Evolutionary conservation across 495 filamentous ascomycete species (phyloP).

Genomic region (Penicillium mononematosum): DNA sequence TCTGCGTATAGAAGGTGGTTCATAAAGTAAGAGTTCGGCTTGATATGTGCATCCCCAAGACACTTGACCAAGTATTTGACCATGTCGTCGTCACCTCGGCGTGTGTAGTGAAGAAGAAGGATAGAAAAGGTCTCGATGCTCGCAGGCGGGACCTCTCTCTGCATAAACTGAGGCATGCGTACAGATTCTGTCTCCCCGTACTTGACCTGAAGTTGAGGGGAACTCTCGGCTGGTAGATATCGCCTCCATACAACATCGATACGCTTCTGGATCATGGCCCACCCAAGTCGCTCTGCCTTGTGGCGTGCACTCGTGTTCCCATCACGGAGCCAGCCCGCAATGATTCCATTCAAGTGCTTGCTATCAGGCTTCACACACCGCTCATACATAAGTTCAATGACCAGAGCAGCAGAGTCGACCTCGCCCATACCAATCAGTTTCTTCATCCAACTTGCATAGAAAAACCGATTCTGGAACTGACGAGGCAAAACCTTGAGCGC

Average conservation of each 20-base stretch:
- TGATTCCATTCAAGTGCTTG: constrained; percentile 72
- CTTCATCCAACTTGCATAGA: constrained; percentile 79
- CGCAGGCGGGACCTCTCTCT: constrained; percentile 53
- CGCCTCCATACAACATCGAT: constrained; percentile 56
- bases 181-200: constrained; percentile 16
- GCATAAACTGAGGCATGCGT: constrained; percentile 37
- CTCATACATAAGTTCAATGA: constrained; percentile 66
- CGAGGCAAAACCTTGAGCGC: constrained; percentile 56
- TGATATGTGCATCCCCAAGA: constrained; percentile 58
- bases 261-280: constrained; percentile 71
- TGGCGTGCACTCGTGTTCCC: constrained; percentile 50
- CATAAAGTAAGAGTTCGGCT: constrained; percentile 67
- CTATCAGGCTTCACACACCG: constrained; percentile 62
- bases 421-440: constrained; percentile 72
- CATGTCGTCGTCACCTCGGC: constrained; percentile 54
- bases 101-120: constrained; percentile 68
- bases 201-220: constrained; percentile 25
- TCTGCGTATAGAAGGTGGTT: constrained; percentile 68
- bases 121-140: constrained; percentile 76
- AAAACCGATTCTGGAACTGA: constrained; percentile 70
- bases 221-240: constrained; percentile 22
- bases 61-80: constrained; percentile 57
- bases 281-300: constrained; percentile 69
- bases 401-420: constrained; percentile 64
- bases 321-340: constrained; percentile 70